Evolutionary conservation across 2,329 filamentous ascomycete species (phyloP).

Genomic region (Drechslerella coelobrocha): DNA sequence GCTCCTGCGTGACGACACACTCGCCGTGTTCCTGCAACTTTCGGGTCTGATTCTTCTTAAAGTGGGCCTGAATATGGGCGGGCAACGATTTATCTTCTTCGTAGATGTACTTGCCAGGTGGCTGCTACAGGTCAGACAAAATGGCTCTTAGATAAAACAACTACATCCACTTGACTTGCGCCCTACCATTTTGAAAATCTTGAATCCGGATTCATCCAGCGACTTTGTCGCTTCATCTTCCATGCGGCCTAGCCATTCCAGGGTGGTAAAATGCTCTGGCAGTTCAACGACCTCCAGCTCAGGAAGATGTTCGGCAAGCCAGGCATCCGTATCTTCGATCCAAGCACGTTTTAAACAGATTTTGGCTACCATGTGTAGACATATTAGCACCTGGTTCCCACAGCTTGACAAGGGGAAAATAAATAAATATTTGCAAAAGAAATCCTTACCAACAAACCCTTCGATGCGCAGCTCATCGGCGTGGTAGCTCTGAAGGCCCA

Average conservation of each 20-base stretch:
- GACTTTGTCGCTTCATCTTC: constrained; percentile 13
- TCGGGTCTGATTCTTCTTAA: constrained; percentile 35
- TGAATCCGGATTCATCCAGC: not conserved
- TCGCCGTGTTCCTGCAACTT: constrained; percentile 26
- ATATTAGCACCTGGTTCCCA: no score
- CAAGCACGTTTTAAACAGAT: constrained; percentile 31
- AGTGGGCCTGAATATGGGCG: constrained; percentile 15
- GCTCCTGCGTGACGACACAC: constrained; percentile 18
- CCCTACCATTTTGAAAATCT: constrained; percentile 6
- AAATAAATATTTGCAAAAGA: not conserved
- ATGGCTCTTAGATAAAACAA: no score
- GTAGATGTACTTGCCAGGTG: no score
- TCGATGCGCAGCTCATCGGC: constrained; percentile 4
- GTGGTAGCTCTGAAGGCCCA: constrained; percentile 6
- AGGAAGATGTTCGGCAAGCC: constrained; percentile 12
- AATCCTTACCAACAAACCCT: constrained; percentile 6
- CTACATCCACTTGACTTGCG: no score
- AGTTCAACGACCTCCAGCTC: not conserved
- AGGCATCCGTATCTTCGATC: constrained; percentile 22
- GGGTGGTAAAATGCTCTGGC: constrained; percentile 21
- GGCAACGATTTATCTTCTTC: constrained; percentile 17
- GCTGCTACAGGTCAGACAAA: no score
- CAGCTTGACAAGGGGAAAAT: no score
- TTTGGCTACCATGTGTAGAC: no score
- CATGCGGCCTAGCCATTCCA: constrained; percentile 21